Percentiles rank a stretch among this genome's conserved stretches.
Conservation (phyloP, 441 rosid genomes). For the Rhodomyrtus psidioides region DNA sequence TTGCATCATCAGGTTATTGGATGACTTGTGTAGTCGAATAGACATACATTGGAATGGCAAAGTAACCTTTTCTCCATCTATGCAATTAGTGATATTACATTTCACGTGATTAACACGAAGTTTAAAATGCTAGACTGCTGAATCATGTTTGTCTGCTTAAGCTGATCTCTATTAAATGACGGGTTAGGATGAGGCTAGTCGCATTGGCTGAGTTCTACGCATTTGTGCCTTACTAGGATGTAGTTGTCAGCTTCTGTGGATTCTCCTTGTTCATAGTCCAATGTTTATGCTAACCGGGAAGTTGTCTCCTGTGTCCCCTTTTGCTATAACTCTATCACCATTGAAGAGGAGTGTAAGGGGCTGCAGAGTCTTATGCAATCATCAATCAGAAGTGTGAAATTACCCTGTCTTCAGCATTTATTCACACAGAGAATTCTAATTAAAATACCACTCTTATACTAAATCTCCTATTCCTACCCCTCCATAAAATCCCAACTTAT, state of each 20-base stretch:
- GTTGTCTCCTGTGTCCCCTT: neutral
- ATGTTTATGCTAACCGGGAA: neutral
- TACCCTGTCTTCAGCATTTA: no score
- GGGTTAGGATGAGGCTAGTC: neutral
- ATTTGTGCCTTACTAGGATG: neutral
- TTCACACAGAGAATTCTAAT: no score
- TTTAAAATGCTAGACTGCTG: neutral
- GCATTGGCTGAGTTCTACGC: neutral
- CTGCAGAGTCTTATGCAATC: no score
- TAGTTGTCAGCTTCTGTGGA: neutral
- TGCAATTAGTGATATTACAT: neutral
- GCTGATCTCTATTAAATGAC: neutral
- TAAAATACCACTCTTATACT: no score
- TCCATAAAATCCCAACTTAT: no score
- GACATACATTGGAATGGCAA: neutral
- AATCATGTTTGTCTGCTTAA: neutral
- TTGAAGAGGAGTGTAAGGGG: no score
- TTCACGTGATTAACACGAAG: neutral
- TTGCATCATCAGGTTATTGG: neutral
- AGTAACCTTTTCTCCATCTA: neutral
- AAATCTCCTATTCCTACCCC: no score
- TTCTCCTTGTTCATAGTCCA: neutral
- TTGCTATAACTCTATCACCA: no score
- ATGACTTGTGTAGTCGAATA: neutral
- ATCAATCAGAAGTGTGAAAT: no score